Base-by-base conservation (phyloP, 306 rosid genomes). In the Prunus padus region DNA sequence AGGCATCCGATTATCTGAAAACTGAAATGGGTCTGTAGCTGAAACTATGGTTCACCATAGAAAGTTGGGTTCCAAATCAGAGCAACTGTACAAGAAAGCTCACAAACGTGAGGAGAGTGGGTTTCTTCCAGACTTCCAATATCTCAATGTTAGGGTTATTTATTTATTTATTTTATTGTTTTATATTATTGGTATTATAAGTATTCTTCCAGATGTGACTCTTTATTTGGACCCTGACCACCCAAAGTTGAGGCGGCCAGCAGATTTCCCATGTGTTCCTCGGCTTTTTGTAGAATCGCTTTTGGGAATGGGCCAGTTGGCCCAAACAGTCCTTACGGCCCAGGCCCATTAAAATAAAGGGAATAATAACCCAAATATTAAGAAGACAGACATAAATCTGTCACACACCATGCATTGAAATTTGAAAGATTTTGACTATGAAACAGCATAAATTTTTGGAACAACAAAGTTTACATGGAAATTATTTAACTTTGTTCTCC, bases 131-230 rank as follows among this genome's bases (percentile, higher is more conserved):
- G 31, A 11, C 50, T 12, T 1, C 33, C 37, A 46, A 81, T 87
- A 86, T 86, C 87, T 83, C 76, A 64, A 65, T 10, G 15, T 55
- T 22, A n/a, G 68, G 67, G 47, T 20, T 79, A 19, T 22, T 23
- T 28, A 2, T 37, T 22, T 76, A 3, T 55, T 26, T 15, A n/a
- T 55, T 2, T 40, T 28, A 4, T 60, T 18, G 4, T 14, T 51
- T 51, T 4, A 51, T 10, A 22, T 10, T 22, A 23, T 10, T 57
- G 11, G 23, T 19, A 54, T 4, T 9, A n/a, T 55, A 0, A 10
- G 5, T 54, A n/a, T 55, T 55, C 61, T 4, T n/a, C 13, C 26
- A 0, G 12, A 55, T 55, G 28, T 12, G 18, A 23, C 33, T 25
- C 8, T 23, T 23, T n/a, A 26, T 57, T 57, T 57, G 30, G 18